These are phyloP conservation scores for Rhizopogon rudus DNA, from an alignment of 768 basidiomycete genomes.

Conservation along the genomic window DNA sequence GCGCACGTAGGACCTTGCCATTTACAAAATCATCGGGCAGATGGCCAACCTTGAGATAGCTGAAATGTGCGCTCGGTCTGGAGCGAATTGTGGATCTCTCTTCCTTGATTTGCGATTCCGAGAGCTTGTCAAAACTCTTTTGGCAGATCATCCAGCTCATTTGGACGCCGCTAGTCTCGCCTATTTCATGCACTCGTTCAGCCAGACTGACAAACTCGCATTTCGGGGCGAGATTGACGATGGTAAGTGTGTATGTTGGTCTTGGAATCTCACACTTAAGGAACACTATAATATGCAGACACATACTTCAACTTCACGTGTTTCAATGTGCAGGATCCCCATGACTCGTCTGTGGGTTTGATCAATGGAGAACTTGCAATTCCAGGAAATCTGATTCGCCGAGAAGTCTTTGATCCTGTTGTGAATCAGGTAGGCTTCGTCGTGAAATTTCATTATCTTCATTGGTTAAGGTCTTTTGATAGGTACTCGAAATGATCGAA, in stretches of 20 bases:
- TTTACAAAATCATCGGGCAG: constrained; percentile 78
- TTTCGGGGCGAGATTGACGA: constrained; percentile 75
- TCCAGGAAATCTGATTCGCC: constrained; percentile 71
- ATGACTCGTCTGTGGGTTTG: constrained; percentile 76
- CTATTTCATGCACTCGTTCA: constrained; percentile 87
- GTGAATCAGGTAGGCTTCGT: constrained; percentile 57
- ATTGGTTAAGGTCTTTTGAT: constrained; percentile 8
- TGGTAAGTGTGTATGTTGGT: constrained; percentile 37
- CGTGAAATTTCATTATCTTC: constrained; percentile 4
- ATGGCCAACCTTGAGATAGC: constrained; percentile 83
- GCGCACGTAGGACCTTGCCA: constrained; percentile 34
- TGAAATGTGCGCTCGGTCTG: constrained; percentile 84
- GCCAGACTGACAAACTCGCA: constrained; percentile 81
- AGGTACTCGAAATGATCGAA: constrained; percentile 79
- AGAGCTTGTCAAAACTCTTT: constrained; percentile 70
- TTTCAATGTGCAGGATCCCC: constrained; percentile 81
- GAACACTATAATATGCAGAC: constrained; percentile 35
- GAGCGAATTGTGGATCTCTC: constrained; percentile 82
- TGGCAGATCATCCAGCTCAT: constrained; percentile 82
- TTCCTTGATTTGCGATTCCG: constrained; percentile 86
- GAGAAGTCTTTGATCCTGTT: constrained; percentile 87
- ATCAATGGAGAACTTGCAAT: constrained; percentile 82
- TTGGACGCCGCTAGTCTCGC: constrained; percentile 77
- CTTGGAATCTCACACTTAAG: not conserved
- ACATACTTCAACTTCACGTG: constrained; percentile 87